A percentile compares a stretch with the other conserved stretches of the same genome.
Evolutionary conservation across 352 stramenopile genomes (phyloP).

Genomic region (Hyaloperonospora brassicae): DNA sequence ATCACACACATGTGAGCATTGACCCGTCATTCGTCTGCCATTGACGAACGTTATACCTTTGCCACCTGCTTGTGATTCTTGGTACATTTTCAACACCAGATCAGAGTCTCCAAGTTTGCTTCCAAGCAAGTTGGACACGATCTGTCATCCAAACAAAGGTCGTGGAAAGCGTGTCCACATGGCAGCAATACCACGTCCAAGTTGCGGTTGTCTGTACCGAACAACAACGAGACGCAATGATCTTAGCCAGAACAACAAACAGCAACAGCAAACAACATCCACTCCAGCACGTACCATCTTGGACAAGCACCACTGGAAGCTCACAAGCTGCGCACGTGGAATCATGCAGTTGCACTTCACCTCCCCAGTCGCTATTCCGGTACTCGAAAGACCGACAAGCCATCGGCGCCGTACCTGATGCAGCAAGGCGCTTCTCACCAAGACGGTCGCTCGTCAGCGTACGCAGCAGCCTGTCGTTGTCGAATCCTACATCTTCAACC

Average conservation of each 20-base stretch:
- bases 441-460: conserved; percentile 11
- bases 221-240: conserved; percentile 1
- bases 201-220: conserved; percentile 53
- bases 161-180: conserved; percentile 76
- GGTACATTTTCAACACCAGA: conserved; percentile 23
- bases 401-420: conserved; percentile 13
- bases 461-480: conserved; percentile 4
- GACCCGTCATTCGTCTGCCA: too few relatives aligned
- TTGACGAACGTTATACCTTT: too few relatives aligned
- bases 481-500: conserved; percentile 6
- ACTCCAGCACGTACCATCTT: conserved; percentile 41
- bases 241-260: background rate
- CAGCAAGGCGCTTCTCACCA: conserved; percentile 5
- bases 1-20: too few relatives aligned
- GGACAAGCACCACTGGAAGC: conserved; percentile 75
- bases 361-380: conserved; percentile 80
- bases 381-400: conserved; percentile 62
- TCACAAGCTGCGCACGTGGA: conserved; percentile 64
- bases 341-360: conserved; percentile 80
- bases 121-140: conserved; percentile 69
- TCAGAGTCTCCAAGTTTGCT: conserved; percentile 38
- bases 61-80: too few relatives aligned
- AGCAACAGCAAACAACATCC: background rate
- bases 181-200: conserved; percentile 68
- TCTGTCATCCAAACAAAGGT: conserved; percentile 47